Base-by-base conservation (phyloP, 768 basidiomycete species). In the Trametes punicea region DNA sequence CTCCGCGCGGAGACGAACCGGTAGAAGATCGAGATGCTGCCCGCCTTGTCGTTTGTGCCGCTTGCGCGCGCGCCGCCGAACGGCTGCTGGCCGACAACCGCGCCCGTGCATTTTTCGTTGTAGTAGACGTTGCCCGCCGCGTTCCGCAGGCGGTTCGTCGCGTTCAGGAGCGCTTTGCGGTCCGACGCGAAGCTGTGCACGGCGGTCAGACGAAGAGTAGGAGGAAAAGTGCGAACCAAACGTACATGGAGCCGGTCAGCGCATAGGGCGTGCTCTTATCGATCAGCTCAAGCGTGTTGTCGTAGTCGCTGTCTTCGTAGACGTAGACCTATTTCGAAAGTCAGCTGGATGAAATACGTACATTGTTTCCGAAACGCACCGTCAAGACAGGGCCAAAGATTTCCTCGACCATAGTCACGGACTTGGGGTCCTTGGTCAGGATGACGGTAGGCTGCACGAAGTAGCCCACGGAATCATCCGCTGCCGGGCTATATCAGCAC, bases 41-140 rank as follows among this genome's bases (percentile, higher is more conserved):
- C 97, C 1, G 95, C 93, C 75, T 98, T 99, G 73, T 98, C 97
- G 76, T 98, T 98, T 60, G 96, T 99, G 26, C 97, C 96, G 67
- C 89, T 92, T 29, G 81, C 90, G 33, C 95, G 84, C 2, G 85
- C 91, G 27, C 97, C 97, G 45, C 97, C 97, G 68, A 99, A 99
- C 10, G 97, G 96, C 73, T 99, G 95, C 70, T 98, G 95, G 8
- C 94, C 96, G 31, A 98, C 93, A 46, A 92, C 90, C n/a, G 93
- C 94, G 29, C 93, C 93, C 1, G 96, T 99, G 73, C 93, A 98
- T 72, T 96, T 95, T 64, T 98, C 95, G 71, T 98, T 98, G 75
- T 94, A 93, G 77, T 99, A 99, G 53, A 96, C 85, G 71, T 98
- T 99, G 2, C 97, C 97, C 3, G 97, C 92, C 1, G 94, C 79